Evolutionary conservation across 148 eudicot species (phyloP), one percentile per base, ranked within the genome.

Genomic region (Arbutus unedo): DNA sequence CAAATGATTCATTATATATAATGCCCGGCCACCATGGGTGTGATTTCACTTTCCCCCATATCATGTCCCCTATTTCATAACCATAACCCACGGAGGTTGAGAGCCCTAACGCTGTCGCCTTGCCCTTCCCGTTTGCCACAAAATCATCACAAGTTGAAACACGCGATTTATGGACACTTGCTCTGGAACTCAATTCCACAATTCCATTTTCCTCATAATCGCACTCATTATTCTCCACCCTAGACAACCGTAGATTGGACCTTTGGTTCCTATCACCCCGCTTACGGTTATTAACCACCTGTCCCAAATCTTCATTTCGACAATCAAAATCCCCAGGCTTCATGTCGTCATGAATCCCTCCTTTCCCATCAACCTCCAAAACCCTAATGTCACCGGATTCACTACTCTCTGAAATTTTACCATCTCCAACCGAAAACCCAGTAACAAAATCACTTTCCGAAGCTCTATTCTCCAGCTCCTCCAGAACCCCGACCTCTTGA

Each of bases 21-120:
- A 91, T 89, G 8, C 98, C 98, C 0, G 98, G 98, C 98, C 98
- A 96, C 98, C 98, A 96, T 3, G 98, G 98, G 81, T 96, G 98
- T n/a, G 98, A 96, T 85, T 96, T 96, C 85, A 96, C 98, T 83
- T 94, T 96, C 10, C 95, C 98, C 98, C 98, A 96, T 13, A 96
- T 98, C 98, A 93, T 90, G 85, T 96, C 98, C 41, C 98, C 98
- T 57, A 91, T 86, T 83, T 89, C 90, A 84, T 84, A 93, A 6
- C 89, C 90, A 51, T 87, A 74, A 59, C 91, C 90, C 78, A 68
- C 23, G 9, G 83, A 55, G 74, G 73, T 85, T 60, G 72, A 64
- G 6, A 78, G 67, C 44, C 81, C 85, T 25, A 25, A 66, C 60
- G 55, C 71, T 51, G 82, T 84, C 3, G 76, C 84, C 67, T 49